Percentiles rank a stretch among this genome's conserved stretches.
Evolutionary conservation across 331 rosid species (phyloP).

Genomic region (Rhamnella rubrinervis): DNA sequence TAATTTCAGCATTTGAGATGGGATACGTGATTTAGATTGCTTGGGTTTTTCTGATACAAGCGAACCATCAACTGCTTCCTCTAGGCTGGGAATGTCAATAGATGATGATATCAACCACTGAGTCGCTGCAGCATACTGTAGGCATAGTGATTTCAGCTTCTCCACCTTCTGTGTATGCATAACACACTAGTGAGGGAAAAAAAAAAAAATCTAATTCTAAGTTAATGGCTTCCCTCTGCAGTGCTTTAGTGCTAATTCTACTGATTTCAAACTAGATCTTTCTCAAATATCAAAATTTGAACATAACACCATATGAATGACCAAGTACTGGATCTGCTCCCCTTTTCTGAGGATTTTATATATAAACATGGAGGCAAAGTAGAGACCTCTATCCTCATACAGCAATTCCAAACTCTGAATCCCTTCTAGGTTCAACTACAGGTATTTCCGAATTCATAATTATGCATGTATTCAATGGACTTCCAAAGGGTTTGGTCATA

Average conservation of each 20-base stretch:
- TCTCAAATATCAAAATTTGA: too few relatives aligned
- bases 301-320: too few relatives aligned
- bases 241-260: too few relatives aligned
- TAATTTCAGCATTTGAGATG: conserved; percentile 51
- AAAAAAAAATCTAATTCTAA: not conserved
- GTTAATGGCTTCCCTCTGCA: too few relatives aligned
- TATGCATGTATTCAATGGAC: not conserved
- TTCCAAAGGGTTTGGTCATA: not conserved
- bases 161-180: conserved; percentile 79
- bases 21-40: conserved; percentile 47
- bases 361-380: not conserved
- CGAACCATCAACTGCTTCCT: conserved; percentile 41
- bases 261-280: too few relatives aligned
- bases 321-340: too few relatives aligned
- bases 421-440: not conserved
- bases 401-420: too few relatives aligned
- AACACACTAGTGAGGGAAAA: conserved; percentile 11
- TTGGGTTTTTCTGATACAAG: conserved; percentile 38
- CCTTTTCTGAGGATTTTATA: not conserved
- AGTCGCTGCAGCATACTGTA: conserved; percentile 92
- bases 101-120: conserved; percentile 88
- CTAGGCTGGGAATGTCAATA: conserved; percentile 48
- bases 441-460: not conserved
- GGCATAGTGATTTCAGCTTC: conserved; percentile 76
- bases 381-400: not conserved